Conservation (phyloP, 176 grass and related monocot species). For the Chrysopogon serrulatus region DNA sequence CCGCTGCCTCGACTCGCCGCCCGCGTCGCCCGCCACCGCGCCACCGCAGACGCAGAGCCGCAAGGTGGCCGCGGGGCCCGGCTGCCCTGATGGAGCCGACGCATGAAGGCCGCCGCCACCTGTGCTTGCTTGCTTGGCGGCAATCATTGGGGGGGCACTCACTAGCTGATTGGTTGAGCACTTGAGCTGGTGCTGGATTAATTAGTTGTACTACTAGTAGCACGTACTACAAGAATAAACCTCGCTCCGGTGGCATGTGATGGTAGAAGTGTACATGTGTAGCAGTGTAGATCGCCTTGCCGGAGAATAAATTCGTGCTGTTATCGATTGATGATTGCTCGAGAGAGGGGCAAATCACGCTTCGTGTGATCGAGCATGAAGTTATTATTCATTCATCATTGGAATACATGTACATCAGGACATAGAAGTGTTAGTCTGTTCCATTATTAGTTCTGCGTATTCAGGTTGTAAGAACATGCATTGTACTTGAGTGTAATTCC, state of each 20-base stretch:
- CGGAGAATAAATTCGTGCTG: neutral
- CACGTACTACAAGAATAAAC: slow-evolving; percentile 25
- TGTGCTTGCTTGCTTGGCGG: neutral
- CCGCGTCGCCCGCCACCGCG: slow-evolving; percentile 24
- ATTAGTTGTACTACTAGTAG: too few relatives aligned
- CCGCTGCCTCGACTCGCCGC: slow-evolving; percentile 66
- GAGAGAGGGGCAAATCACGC: slow-evolving; percentile 1
- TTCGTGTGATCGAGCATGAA: slow-evolving; percentile 48
- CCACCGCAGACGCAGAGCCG: slow-evolving; percentile 11
- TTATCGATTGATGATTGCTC: slow-evolving; percentile 39
- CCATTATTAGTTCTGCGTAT: neutral
- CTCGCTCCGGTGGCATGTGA: neutral
- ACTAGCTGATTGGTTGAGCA: neutral
- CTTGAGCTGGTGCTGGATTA: neutral
- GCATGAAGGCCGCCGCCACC: slow-evolving; percentile 2
- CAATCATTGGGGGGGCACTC: slow-evolving; percentile 16
- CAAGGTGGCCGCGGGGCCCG: slow-evolving; percentile 31
- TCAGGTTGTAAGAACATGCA: neutral
- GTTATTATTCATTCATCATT: neutral
- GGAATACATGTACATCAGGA: neutral
- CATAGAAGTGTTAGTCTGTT: neutral
- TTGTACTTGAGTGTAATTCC: neutral
- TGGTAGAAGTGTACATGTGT: neutral
- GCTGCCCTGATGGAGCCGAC: slow-evolving; percentile 8
- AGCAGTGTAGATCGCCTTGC: neutral